phyloP scores from a whole-genome alignment of 306 rosid species.

The Castanopsis chinensis region DNA sequence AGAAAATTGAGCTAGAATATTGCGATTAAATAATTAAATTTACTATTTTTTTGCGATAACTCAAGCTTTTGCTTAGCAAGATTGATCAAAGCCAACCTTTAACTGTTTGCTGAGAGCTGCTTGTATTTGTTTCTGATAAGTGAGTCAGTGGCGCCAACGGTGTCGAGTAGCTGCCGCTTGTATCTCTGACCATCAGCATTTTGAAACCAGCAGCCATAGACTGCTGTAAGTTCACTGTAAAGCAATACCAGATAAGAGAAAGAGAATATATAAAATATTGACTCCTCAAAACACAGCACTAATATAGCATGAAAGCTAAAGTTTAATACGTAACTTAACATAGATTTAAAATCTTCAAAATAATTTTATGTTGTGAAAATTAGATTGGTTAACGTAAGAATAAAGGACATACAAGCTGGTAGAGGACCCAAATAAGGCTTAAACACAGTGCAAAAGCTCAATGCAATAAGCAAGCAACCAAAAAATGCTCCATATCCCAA shows the following conservation, averaged over 20 bases:
- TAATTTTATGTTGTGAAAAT: background rate
- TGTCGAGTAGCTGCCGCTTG: background rate
- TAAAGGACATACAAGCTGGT: conserved; percentile 55
- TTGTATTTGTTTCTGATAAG: background rate
- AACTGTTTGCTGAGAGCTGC: conserved; percentile 24
- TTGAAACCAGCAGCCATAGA: conserved; percentile 41
- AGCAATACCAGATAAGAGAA: conserved; percentile 3
- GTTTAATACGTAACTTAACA: background rate
- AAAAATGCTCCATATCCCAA: conserved; percentile 72
- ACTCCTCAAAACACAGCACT: background rate
- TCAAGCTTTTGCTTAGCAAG: background rate
- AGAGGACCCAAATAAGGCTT: conserved; percentile 63
- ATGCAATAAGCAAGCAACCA: conserved; percentile 47
- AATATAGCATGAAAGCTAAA: background rate
- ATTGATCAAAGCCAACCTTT: conserved; percentile 30
- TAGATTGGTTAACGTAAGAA: background rate
- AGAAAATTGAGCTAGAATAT: no score
- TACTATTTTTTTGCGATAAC: no score
- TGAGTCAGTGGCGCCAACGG: background rate
- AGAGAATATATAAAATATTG: background rate
- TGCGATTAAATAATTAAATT: no score
- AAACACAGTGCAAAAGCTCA: conserved; percentile 65
- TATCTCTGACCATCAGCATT: conserved; percentile 53
- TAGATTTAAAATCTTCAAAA: background rate
- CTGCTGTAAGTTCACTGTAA: conserved; percentile 58